phyloP scores from a whole-genome alignment of 2,329 filamentous ascomycete species.

The Penicillium sp. region DNA sequence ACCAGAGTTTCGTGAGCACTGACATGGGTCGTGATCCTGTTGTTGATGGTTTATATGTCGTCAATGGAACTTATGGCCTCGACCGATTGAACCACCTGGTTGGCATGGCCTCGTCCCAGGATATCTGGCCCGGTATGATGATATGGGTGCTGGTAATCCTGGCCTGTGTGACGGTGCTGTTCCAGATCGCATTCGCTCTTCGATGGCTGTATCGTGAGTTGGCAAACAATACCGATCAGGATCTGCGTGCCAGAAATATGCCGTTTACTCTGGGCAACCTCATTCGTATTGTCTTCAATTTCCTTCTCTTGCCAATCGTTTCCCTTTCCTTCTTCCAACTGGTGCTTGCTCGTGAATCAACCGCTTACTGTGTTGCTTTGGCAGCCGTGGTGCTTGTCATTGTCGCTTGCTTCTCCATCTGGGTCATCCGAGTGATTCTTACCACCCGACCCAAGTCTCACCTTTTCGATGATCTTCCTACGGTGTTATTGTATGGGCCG shows the following conservation, averaged over 20 bases:
- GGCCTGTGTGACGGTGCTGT: slow-evolving; percentile 63
- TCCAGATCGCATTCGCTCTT: slow-evolving; percentile 72
- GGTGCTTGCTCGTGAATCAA: slow-evolving; percentile 68
- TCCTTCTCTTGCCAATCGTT: slow-evolving; percentile 83
- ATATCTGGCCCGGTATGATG: slow-evolving; percentile 94
- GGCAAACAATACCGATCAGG: slow-evolving; percentile 74
- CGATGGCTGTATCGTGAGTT: slow-evolving; percentile 75
- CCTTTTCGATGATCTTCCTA: slow-evolving; percentile 90
- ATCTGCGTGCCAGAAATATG: slow-evolving; percentile 85
- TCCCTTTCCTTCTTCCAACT: slow-evolving; percentile 89
- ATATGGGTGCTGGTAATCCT: slow-evolving; percentile 83
- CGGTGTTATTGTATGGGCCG: slow-evolving; percentile 84
- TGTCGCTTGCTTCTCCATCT: slow-evolving; percentile 70
- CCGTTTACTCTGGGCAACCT: slow-evolving; percentile 80
- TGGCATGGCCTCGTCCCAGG: slow-evolving; percentile 71
- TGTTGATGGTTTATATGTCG: slow-evolving; percentile 82
- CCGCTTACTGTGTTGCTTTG: slow-evolving; percentile 68
- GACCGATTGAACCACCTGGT: slow-evolving; percentile 76
- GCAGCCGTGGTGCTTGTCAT: slow-evolving; percentile 72
- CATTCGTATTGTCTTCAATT: slow-evolving; percentile 87
- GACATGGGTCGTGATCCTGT: slow-evolving; percentile 65
- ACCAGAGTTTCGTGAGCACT: slow-evolving; percentile 77
- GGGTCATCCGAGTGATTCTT: slow-evolving; percentile 78
- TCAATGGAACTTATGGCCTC: slow-evolving; percentile 75
- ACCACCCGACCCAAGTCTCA: slow-evolving; percentile 78